phyloP scores from a whole-genome alignment of 352 stramenopile species.

The Saprolegnia diclina region DNA sequence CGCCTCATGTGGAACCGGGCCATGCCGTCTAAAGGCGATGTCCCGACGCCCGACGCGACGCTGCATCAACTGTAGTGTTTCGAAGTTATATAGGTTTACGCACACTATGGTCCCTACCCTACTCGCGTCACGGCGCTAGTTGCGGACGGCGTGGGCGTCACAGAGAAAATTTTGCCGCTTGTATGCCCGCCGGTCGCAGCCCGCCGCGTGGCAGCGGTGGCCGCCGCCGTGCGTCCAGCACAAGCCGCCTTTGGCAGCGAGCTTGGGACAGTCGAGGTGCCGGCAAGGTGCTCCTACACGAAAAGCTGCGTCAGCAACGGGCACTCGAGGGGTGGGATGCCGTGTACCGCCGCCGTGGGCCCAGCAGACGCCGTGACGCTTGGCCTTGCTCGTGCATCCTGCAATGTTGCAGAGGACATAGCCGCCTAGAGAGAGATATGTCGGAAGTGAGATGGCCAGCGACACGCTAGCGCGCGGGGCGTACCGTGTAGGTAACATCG shows the following conservation, averaged over 20 bases:
- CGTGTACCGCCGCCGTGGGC: constrained; percentile 25
- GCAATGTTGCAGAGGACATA: constrained; percentile 13
- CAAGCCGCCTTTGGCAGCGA: constrained; percentile 18
- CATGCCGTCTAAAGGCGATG: background rate
- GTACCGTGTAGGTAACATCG: constrained; percentile 27
- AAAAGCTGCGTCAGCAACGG: too few relatives aligned
- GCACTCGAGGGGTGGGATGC: too few relatives aligned
- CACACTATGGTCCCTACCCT: background rate
- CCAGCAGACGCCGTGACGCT: constrained; percentile 22
- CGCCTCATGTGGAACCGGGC: constrained; percentile 19
- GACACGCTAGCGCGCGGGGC: background rate
- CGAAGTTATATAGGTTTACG: background rate
- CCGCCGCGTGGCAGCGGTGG: constrained; percentile 7
- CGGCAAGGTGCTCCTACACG: constrained; percentile 18
- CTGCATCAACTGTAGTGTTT: constrained; percentile 1
- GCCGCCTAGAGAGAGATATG: constrained; percentile 3
- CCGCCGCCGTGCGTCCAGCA: constrained; percentile 25
- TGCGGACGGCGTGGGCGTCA: background rate
- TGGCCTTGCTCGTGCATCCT: constrained; percentile 26
- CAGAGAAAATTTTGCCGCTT: constrained; percentile 22
- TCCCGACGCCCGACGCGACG: background rate
- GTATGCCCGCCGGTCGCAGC: constrained; percentile 20
- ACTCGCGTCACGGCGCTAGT: too few relatives aligned
- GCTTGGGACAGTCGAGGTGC: constrained; percentile 2
- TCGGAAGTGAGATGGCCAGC: background rate